Evolutionary conservation across 1,284 basidiomycete genomes (phyloP).

Genomic region (Apiotrichum gamsii): DNA sequence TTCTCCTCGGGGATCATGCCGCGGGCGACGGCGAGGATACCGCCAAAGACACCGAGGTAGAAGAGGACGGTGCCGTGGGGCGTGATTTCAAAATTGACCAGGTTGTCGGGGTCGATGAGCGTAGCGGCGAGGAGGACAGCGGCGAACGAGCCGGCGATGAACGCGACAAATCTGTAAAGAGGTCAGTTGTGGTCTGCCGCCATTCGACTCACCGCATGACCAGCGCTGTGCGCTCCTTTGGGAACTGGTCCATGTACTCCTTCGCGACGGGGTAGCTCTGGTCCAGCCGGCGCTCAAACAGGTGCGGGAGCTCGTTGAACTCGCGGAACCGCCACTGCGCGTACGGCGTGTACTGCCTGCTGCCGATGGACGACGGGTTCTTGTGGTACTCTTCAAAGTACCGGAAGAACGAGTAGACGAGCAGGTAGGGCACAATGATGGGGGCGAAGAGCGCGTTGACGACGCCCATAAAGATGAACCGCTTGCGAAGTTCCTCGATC

Average conservation of each 20-base stretch:
- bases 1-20: constrained; percentile 96
- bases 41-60: constrained; percentile 82
- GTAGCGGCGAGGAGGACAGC: constrained; percentile 88
- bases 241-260: constrained; percentile 95
- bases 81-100: constrained; percentile 91
- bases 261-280: constrained; percentile 83
- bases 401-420: constrained; percentile 98
- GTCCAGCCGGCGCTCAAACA: constrained; percentile 78
- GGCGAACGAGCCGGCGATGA: constrained; percentile 91
- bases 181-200: constrained; percentile 4
- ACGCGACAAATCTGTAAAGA: constrained; percentile 81
- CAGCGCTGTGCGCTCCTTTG: constrained; percentile 84
- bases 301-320: constrained; percentile 94
- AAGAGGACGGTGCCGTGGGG: constrained; percentile 87
- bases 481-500: constrained; percentile 74
- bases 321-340: constrained; percentile 99
- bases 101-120: constrained; percentile 82
- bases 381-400: constrained; percentile 99
- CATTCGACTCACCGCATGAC: constrained; percentile 70
- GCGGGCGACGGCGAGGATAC: constrained; percentile 76
- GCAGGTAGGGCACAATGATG: constrained; percentile 91
- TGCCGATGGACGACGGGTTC: constrained; percentile 88
- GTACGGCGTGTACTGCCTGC: constrained; percentile 85
- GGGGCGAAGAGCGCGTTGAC: constrained; percentile 92
- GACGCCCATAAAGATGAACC: constrained; percentile 94